These are phyloP conservation scores for Parathielavia appendiculata DNA, from an alignment of 495 filamentous ascomycete species.

Conservation along the genomic window DNA sequence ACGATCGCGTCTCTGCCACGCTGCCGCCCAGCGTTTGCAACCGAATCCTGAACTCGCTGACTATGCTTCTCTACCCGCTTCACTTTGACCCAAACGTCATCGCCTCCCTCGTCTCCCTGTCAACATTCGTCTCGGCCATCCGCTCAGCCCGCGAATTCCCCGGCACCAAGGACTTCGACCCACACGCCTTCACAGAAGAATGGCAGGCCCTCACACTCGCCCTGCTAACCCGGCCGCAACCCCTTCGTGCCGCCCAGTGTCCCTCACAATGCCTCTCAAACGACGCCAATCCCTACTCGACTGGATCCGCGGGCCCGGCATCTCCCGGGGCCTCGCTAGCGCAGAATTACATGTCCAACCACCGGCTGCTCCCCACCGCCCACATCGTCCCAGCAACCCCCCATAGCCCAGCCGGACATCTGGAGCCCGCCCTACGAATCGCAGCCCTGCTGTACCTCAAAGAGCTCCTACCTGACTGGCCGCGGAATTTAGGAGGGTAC, in stretches of 20 bases:
- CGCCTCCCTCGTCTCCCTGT: slow-evolving; percentile 14
- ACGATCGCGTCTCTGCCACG: slow-evolving; percentile 11
- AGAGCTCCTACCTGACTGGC: slow-evolving; percentile 28
- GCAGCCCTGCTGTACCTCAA: slow-evolving; percentile 25
- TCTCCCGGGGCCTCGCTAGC: not conserved
- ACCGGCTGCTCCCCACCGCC: slow-evolving; percentile 16
- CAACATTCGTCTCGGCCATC: slow-evolving; percentile 20
- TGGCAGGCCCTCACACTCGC: slow-evolving; percentile 24
- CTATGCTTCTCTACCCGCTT: slow-evolving; percentile 17
- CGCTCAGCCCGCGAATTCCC: slow-evolving; percentile 17
- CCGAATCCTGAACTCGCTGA: slow-evolving; percentile 10
- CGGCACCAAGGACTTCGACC: slow-evolving; percentile 23
- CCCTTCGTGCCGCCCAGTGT: slow-evolving; percentile 15
- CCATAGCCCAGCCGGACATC: not conserved
- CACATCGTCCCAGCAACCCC: slow-evolving; percentile 14
- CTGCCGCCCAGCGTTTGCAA: slow-evolving; percentile 12
- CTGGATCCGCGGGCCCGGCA: too few species aligned
- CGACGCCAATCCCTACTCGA: slow-evolving; percentile 9
- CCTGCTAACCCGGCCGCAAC: slow-evolving; percentile 22
- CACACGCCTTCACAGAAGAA: slow-evolving; percentile 28
- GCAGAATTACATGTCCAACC: slow-evolving; percentile 23
- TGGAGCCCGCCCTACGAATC: slow-evolving; percentile 27
- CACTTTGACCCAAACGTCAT: slow-evolving; percentile 16
- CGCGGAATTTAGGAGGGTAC: slow-evolving; percentile 29
- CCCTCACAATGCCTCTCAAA: not conserved